A percentile compares a stretch with the other conserved stretches of the same genome.
Evolutionary conservation across 352 stramenopile species (phyloP).

Genomic region (Globisporangium paroecandrum): DNA sequence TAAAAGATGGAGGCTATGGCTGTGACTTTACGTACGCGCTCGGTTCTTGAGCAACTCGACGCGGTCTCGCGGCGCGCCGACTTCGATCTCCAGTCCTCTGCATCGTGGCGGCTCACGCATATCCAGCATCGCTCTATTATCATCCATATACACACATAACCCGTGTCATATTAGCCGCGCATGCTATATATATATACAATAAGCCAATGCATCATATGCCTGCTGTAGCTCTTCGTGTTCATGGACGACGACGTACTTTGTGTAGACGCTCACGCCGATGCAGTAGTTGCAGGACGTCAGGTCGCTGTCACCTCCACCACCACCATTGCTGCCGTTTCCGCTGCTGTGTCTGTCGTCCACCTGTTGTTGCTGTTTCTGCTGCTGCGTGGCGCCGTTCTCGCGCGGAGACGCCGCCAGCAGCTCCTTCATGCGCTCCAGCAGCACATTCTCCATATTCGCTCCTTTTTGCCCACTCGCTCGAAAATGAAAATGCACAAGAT

Average conservation of each 20-base stretch:
- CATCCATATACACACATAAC: not conserved
- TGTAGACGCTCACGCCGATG: constrained; percentile 66
- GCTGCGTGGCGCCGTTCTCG: constrained; percentile 11
- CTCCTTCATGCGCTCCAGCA: not conserved
- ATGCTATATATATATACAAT: not conserved
- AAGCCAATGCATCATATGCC: not conserved
- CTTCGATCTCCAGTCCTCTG: constrained; percentile 47
- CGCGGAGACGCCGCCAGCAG: constrained; percentile 9
- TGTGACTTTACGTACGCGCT: constrained; percentile 29
- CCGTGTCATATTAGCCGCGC: not conserved
- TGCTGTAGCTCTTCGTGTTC: not conserved
- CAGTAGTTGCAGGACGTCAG: constrained; percentile 45
- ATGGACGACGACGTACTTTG: constrained; percentile 32
- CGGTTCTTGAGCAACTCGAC: constrained; percentile 42
- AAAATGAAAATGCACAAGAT: not conserved
- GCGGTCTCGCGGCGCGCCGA: constrained; percentile 34
- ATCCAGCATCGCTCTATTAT: constrained; percentile 45
- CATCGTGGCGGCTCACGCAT: constrained; percentile 43
- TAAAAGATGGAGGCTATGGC: not conserved
- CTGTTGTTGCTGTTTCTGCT: constrained; percentile 7
- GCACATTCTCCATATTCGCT: constrained; percentile 7
- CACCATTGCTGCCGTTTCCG: not conserved
- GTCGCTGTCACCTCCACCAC: not conserved
- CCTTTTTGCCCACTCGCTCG: not conserved
- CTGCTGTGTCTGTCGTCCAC: not conserved